Evolutionary conservation across 345 rosid species (phyloP).

Genomic region (Eucalyptus erythrocorys): DNA sequence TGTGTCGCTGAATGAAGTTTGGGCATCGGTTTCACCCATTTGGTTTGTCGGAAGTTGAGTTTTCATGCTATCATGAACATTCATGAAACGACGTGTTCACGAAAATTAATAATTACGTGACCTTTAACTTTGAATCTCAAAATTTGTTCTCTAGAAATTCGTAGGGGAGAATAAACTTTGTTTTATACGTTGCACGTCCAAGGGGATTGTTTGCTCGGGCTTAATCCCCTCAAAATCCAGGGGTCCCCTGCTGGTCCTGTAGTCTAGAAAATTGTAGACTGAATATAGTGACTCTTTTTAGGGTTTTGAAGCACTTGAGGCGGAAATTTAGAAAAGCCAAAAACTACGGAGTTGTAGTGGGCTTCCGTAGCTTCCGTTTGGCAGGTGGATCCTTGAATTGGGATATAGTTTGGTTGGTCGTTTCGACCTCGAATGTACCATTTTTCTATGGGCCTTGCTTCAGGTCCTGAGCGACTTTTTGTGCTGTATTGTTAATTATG

Average conservation of each 20-base stretch:
- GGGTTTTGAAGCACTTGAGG: not conserved
- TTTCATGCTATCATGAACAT: rapidly evolving
- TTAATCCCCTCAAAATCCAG: not conserved
- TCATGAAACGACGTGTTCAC: not conserved
- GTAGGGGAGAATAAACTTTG: not conserved
- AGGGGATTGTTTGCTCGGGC: not conserved
- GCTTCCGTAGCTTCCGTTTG: not conserved
- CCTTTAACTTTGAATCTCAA: not conserved
- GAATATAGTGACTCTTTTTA: not conserved
- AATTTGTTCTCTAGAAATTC: not conserved
- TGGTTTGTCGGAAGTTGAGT: not conserved
- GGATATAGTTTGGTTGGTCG: rapidly evolving
- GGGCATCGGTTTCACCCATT: not conserved
- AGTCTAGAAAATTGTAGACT: not conserved
- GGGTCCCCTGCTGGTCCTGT: not conserved
- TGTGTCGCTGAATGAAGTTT: not conserved
- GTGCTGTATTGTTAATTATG: not conserved
- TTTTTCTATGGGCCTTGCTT: not conserved
- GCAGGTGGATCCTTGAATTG: not conserved
- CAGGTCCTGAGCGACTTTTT: not conserved
- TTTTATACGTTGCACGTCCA: not conserved
- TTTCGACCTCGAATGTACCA: not conserved
- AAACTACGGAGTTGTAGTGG: not conserved
- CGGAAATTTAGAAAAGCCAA: not conserved
- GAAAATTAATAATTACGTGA: not conserved